A percentile compares a stretch with the other conserved stretches of the same genome.
These are phyloP conservation scores for Tolypocladium endophyticum DNA, from an alignment of 2,329 filamentous ascomycete species.

Conservation along the genomic window DNA sequence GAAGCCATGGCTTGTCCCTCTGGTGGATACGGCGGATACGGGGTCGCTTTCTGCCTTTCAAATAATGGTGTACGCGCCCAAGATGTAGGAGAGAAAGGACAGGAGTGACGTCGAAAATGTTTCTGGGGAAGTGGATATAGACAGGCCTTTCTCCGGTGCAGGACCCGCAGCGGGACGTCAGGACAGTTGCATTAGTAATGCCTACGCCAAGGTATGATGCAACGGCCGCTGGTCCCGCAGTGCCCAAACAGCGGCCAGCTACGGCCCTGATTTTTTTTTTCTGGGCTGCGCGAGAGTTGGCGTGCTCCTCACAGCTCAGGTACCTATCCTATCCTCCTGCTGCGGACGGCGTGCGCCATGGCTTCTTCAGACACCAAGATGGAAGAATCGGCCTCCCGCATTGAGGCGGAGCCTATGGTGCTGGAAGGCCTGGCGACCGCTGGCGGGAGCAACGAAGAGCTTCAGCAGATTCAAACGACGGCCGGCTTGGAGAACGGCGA, in stretches of 20 bases:
- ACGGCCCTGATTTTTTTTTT: neutral
- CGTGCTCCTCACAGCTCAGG: neutral
- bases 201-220: slow-evolving; percentile 16
- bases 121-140: neutral
- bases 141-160: neutral
- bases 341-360: neutral
- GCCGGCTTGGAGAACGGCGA: neutral
- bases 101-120: neutral
- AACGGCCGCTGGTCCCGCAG: slow-evolving; percentile 1
- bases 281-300: neutral
- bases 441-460: neutral
- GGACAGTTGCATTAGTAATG: slow-evolving; percentile 20
- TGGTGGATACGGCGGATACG: neutral
- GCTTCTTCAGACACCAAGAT: neutral
- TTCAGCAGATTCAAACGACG: neutral
- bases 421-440: neutral
- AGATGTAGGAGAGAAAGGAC: neutral
- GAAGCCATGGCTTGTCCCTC: slow-evolving; percentile 12
- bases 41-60: neutral
- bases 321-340: neutral
- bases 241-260: neutral
- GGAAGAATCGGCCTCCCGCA: neutral
- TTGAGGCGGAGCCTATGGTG: neutral
- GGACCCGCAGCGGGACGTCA: neutral
- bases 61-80: neutral